Evolutionary conservation across 306 rosid species (phyloP).

Genomic region (Aeschynomene evenia): DNA sequence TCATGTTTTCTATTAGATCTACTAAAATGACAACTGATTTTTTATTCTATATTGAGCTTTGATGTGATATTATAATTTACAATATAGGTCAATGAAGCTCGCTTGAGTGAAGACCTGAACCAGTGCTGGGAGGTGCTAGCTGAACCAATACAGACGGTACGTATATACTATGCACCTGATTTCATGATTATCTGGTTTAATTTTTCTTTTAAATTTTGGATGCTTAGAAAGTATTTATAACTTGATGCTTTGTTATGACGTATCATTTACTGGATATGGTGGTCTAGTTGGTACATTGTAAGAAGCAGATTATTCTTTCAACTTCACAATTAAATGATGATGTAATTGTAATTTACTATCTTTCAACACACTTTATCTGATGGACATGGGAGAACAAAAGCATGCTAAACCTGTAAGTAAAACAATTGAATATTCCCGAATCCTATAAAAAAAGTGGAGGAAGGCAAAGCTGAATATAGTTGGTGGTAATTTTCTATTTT

Average conservation of each 20-base stretch:
- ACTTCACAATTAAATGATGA: neutral
- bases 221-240: neutral
- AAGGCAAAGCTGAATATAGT: neutral
- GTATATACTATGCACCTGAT: constrained; percentile 34
- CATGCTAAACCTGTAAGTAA: constrained; percentile 7
- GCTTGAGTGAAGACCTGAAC: constrained; percentile 76
- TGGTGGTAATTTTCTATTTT: too few species aligned
- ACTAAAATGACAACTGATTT: neutral
- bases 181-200: neutral
- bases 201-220: neutral
- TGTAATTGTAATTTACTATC: constrained; percentile 14
- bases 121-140: constrained; percentile 96
- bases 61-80: constrained; percentile 26
- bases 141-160: constrained; percentile 92
- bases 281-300: constrained; percentile 11
- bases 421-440: neutral
- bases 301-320: neutral
- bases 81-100: constrained; percentile 69
- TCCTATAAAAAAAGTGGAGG: neutral
- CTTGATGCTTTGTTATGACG: neutral
- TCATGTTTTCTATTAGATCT: constrained; percentile 11
- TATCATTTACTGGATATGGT: neutral
- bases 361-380: neutral
- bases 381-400: neutral
- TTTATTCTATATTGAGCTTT: neutral